Base-by-base conservation (phyloP, 139 green algal species). In the Chlamydomonas schloesseri region DNA sequence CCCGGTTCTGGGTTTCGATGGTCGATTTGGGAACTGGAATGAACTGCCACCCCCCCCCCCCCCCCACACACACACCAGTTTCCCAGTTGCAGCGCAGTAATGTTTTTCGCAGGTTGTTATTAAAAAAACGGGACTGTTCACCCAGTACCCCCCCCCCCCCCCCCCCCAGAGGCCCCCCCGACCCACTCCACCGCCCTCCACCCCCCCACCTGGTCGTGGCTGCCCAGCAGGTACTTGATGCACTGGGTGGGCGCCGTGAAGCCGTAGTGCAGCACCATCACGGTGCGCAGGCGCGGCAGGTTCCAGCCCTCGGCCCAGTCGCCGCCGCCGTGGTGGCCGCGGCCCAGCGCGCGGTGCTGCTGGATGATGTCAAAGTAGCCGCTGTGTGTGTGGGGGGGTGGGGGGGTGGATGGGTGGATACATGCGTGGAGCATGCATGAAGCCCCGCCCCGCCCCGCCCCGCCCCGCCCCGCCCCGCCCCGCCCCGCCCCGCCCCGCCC, bases 211-310 rank as follows among this genome's bases (percentile, higher is more conserved):
- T 94, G 92, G 83, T 96, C 94, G 70, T 96, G 94, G 0, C 53
- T 89, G 2, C 94, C 93, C 46, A 93, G 85, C 71, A 96, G 89
- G 91, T 96, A 96, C 85, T 96, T 96, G 73, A 96, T 88, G 88
- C 93, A 96, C 89, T 96, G 92, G 8, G 76, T 91, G 57, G 92
- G 86, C 5, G 26, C 65, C 14, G 88, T 88, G 87, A 95, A 96
- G 68, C 93, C 92, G 73, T 88, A 88, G 83, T 94, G 92, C 82
- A 96, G 85, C 18, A 88, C 82, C 87, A 96, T 92, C 57, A 89
- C 86, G 28, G 84, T 92, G 33, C 93, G 77, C 73, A 96, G 86
- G 29, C 87, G 91, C 5, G 86, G 73, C 50, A 95, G 86, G 89
- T 93, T 83, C 84, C 92, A 92, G 37, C 90, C 88, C 4, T 53